Conservation (phyloP, 768 basidiomycete species). For the Mycena polygramma region DNA sequence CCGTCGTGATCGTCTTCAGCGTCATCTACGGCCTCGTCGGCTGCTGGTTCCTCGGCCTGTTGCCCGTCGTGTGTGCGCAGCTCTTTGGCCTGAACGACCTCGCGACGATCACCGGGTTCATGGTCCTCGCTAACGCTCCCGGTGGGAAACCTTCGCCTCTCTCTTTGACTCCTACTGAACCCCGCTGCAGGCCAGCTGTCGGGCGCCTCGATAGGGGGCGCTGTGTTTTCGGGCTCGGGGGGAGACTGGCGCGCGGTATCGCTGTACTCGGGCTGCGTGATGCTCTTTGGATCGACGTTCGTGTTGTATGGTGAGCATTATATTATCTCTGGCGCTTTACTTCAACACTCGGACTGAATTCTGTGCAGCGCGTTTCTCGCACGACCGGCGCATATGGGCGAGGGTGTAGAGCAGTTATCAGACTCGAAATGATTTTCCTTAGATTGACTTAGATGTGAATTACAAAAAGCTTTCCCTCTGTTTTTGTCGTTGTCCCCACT, state of each 20-base stretch:
- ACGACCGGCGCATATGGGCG: slow-evolving; percentile 38
- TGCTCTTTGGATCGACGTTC: slow-evolving; percentile 45
- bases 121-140: slow-evolving; percentile 42
- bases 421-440: too few relatives aligned
- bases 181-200: slow-evolving; percentile 44
- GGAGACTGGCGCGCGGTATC: slow-evolving; percentile 49
- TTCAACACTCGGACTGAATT: neutral
- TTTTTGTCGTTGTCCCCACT: too few relatives aligned
- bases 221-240: slow-evolving; percentile 45
- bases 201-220: slow-evolving; percentile 49
- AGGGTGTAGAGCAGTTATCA: slow-evolving; percentile 22
- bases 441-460: too few relatives aligned
- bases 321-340: neutral
- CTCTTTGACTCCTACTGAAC: neutral
- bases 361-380: slow-evolving; percentile 32
- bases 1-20: slow-evolving; percentile 47
- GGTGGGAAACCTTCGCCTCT: slow-evolving; percentile 22
- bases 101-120: slow-evolving; percentile 43
- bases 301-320: slow-evolving; percentile 46
- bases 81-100: slow-evolving; percentile 43
- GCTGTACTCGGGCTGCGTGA: slow-evolving; percentile 45
- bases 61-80: slow-evolving; percentile 47
- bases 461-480: too few relatives aligned
- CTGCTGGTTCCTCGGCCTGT: slow-evolving; percentile 50
- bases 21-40: slow-evolving; percentile 51